Evolutionary conservation across 257 asterid genomes (phyloP).

Genomic region (Solanum tacnaense): DNA sequence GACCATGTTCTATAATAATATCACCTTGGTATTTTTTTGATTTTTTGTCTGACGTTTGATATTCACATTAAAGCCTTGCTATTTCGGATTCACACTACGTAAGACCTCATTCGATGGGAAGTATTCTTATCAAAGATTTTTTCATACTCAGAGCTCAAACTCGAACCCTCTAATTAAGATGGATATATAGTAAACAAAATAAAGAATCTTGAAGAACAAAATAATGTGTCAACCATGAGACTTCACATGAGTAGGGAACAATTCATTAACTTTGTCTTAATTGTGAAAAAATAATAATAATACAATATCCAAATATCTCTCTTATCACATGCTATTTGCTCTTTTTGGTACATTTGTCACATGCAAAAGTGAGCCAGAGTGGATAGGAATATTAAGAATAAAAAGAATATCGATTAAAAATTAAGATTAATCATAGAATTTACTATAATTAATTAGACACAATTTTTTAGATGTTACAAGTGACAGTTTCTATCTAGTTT

Average conservation of each 20-base stretch:
- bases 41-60: too few species aligned
- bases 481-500: background rate
- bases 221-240: background rate
- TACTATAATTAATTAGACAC: background rate
- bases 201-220: background rate
- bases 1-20: background rate
- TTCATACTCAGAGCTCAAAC: too few species aligned
- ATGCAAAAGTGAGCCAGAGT: background rate
- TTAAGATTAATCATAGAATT: background rate
- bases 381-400: background rate
- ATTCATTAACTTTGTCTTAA: background rate
- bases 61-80: rapidly evolving
- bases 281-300: background rate
- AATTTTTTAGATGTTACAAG: background rate
- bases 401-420: background rate
- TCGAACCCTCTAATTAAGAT: too few species aligned
- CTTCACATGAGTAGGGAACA: slow-evolving; percentile 4
- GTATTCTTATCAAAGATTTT: too few species aligned
- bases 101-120: rapidly evolving
- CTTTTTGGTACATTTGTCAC: slow-evolving; percentile 2
- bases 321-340: slow-evolving; percentile 5
- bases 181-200: background rate
- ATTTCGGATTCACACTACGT: too few species aligned
- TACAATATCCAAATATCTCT: background rate
- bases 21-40: background rate